These are phyloP conservation scores for Ensete glaucum DNA, from an alignment of 176 grass and related monocot species.

Conservation along the genomic window DNA sequence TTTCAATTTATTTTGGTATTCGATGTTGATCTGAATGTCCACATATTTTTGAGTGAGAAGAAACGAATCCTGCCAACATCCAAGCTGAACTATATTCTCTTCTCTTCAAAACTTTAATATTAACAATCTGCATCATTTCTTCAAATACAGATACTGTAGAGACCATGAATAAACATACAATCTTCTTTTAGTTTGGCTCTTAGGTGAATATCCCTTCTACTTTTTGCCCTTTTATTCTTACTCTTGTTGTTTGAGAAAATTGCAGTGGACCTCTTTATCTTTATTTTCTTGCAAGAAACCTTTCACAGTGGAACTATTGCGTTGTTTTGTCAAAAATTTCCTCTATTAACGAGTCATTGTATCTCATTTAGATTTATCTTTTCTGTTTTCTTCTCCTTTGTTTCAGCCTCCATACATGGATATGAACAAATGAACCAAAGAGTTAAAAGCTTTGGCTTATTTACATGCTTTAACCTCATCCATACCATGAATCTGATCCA, in stretches of 20 bases:
- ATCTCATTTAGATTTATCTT: no score
- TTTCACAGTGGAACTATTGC: background rate
- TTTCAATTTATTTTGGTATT: background rate
- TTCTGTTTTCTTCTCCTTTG: no score
- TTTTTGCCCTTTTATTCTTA: background rate
- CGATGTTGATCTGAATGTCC: background rate
- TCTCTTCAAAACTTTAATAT: no score
- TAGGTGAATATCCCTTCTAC: background rate
- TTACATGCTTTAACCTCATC: no score
- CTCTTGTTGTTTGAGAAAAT: background rate
- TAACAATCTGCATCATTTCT: background rate
- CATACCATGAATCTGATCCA: no score
- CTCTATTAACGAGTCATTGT: no score
- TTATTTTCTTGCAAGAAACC: background rate
- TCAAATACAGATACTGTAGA: background rate
- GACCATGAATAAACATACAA: no score
- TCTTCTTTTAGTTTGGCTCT: background rate
- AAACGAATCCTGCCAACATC: background rate
- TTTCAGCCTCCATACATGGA: no score
- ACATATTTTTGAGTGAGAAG: background rate
- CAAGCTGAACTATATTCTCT: background rate
- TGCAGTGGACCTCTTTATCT: background rate
- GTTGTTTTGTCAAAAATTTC: no score
- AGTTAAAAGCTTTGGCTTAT: no score
- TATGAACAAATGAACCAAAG: no score